Evolutionary conservation across 345 rosid species (phyloP).

Genomic region (Limnanthes douglasii): DNA sequence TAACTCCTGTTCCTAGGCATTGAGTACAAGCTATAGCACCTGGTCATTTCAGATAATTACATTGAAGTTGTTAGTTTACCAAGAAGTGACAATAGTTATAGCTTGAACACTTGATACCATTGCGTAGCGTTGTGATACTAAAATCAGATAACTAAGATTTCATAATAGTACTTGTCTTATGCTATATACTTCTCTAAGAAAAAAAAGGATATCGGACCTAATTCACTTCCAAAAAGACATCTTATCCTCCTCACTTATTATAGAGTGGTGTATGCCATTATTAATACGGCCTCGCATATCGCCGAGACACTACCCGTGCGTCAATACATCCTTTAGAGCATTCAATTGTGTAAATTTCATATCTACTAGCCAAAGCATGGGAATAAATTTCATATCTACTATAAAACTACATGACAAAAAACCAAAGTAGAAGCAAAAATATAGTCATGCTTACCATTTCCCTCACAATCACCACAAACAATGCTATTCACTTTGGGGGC

Average conservation of each 20-base stretch:
- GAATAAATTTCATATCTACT: neutral
- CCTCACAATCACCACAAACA: slow-evolving; percentile 64
- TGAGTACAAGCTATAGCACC: slow-evolving; percentile 52
- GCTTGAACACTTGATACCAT: too few relatives aligned
- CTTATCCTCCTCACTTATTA: too few relatives aligned
- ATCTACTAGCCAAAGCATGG: neutral
- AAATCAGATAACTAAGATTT: neutral
- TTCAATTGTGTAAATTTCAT: neutral
- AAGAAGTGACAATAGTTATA: too few relatives aligned
- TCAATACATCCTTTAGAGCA: too few relatives aligned
- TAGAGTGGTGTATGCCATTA: too few relatives aligned
- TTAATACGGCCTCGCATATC: too few relatives aligned
- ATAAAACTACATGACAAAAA: neutral
- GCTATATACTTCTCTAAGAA: neutral
- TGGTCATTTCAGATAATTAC: slow-evolving; percentile 13
- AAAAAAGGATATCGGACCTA: too few relatives aligned
- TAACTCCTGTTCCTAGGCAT: slow-evolving; percentile 78
- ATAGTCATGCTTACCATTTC: slow-evolving; percentile 31
- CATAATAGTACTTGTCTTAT: neutral
- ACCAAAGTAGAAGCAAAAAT: neutral
- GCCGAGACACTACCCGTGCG: too few relatives aligned
- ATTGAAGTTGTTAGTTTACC: too few relatives aligned
- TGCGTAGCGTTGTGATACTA: too few relatives aligned
- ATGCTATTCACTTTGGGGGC: slow-evolving; percentile 38
- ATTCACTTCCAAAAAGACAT: too few relatives aligned